These are phyloP conservation scores for Saccharomycopsis sp. DNA, from an alignment of 805 yeast species.

Conservation along the genomic window DNA sequence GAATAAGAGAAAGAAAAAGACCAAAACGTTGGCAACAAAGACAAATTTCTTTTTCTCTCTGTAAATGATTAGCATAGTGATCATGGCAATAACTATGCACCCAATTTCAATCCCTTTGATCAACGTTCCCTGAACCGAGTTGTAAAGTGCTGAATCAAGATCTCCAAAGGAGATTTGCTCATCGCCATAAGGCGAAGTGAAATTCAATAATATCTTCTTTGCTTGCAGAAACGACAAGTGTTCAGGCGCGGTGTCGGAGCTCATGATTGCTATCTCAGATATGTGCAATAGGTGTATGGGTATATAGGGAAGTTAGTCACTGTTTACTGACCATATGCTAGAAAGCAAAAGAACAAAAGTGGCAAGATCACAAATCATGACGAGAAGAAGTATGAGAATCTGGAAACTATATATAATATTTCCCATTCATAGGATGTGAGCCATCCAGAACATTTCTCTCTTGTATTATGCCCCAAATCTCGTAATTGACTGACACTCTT, in stretches of 20 bases:
- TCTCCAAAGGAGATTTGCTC: conserved; percentile 34
- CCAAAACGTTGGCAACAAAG: conserved; percentile 62
- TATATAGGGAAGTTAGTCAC: no score
- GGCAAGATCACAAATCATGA: neutral
- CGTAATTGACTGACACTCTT: neutral
- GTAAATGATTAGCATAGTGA: conserved; percentile 39
- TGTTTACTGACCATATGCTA: neutral
- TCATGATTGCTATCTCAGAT: neutral
- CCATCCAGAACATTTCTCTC: neutral
- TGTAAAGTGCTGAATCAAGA: conserved; percentile 33
- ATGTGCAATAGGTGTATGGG: no score
- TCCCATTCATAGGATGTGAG: neutral
- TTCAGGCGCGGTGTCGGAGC: neutral
- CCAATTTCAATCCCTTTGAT: conserved; percentile 57
- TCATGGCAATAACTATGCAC: conserved; percentile 40
- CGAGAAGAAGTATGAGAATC: neutral
- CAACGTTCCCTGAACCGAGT: conserved; percentile 34
- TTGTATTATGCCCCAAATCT: no score
- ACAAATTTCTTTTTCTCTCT: conserved; percentile 57
- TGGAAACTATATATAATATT: neutral
- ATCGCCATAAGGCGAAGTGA: conserved; percentile 38
- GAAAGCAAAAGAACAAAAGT: neutral
- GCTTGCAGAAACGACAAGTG: conserved; percentile 19
- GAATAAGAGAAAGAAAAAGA: conserved; percentile 48
- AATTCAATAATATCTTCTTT: conserved; percentile 30